A percentile compares a stretch with the other conserved stretches of the same genome.
Evolutionary conservation across 805 yeast genomes (phyloP).

Genomic region (Saccharomycopsis guyanensis): DNA sequence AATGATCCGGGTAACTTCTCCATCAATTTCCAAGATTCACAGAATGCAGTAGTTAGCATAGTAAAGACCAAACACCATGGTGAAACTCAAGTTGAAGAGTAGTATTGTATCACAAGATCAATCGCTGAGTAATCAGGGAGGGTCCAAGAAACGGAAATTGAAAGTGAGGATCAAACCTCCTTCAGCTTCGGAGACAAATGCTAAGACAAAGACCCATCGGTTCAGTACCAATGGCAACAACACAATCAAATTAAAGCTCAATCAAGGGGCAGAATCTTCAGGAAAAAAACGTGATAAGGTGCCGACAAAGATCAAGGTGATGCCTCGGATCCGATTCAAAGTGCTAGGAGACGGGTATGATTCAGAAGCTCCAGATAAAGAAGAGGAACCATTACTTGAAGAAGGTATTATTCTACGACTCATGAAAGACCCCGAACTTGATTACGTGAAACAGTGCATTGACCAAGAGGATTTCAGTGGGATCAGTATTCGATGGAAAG

Average conservation of each 20-base stretch:
- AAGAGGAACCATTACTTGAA: conserved; percentile 88
- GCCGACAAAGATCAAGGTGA: conserved; percentile 42
- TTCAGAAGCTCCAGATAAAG: conserved; percentile 92
- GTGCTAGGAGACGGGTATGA: conserved; percentile 94
- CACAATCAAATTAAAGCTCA: conserved; percentile 12
- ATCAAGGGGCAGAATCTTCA: neutral
- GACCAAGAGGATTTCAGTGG: conserved; percentile 71
- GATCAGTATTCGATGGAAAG: conserved; percentile 74
- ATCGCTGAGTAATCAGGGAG: conserved; percentile 9
- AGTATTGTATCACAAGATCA: neutral
- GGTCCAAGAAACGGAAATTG: conserved; percentile 25
- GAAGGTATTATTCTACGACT: conserved; percentile 78
- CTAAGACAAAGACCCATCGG: neutral
- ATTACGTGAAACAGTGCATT: conserved; percentile 64
- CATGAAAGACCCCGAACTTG: conserved; percentile 47
- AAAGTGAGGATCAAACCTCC: conserved; percentile 35
- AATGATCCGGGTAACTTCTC: too few relatives aligned
- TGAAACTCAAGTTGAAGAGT: conserved; percentile 8
- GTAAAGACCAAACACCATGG: conserved; percentile 8
- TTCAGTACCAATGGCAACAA: conserved; percentile 1
- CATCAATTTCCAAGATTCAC: too few relatives aligned
- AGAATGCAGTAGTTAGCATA: too few relatives aligned
- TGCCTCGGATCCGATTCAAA: conserved; percentile 39
- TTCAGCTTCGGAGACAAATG: neutral
- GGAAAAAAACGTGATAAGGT: neutral